phyloP scores from a whole-genome alignment of 345 rosid genomes.

The Fremontodendron californicum region DNA sequence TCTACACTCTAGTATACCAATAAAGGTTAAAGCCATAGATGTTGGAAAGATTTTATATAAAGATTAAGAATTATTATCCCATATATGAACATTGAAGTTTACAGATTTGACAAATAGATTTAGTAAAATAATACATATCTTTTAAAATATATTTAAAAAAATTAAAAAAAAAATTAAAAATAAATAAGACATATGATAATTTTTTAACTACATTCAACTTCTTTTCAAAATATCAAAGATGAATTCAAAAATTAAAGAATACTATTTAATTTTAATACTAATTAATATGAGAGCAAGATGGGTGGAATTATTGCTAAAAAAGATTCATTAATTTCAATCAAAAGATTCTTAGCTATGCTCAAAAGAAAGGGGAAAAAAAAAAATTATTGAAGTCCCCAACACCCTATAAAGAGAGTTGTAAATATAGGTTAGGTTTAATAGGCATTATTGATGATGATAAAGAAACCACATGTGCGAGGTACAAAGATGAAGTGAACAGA shows the following conservation, averaged over 20 bases:
- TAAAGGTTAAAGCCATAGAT: background rate
- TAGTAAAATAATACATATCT: too few species aligned
- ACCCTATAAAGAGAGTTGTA: conserved; percentile 21
- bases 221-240: too few species aligned
- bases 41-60: background rate
- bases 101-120: too few species aligned
- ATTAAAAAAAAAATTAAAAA: too few species aligned
- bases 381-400: background rate
- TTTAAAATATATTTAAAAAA: too few species aligned
- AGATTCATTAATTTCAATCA: conserved; percentile 10
- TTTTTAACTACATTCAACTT: too few species aligned
- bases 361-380: background rate
- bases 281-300: background rate
- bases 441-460: conserved; percentile 33
- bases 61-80: background rate
- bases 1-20: background rate
- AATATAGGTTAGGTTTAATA: conserved; percentile 45
- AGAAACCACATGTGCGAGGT: conserved; percentile 30
- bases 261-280: background rate
- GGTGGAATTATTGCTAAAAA: conserved; percentile 6
- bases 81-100: too few species aligned
- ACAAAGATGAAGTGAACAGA: background rate
- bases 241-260: background rate
- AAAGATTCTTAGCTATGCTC: background rate
- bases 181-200: too few species aligned